These are phyloP conservation scores for Spirogloea muscicola DNA, from an alignment of 139 green algal species.

Conservation along the genomic window DNA sequence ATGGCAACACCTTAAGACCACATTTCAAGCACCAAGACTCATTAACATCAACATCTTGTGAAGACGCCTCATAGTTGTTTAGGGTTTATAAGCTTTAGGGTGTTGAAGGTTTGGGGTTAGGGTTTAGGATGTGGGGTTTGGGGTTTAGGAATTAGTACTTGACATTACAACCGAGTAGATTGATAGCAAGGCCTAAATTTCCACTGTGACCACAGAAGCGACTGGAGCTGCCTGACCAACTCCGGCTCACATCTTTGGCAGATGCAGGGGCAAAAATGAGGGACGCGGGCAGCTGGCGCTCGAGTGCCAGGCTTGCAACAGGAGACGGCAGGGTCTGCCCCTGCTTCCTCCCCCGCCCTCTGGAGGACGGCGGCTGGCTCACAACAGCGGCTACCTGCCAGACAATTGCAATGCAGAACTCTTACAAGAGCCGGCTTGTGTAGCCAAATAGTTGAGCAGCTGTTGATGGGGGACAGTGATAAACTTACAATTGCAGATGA, in stretches of 20 bases:
- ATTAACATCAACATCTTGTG: too few species aligned
- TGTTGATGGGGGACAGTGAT: too few species aligned
- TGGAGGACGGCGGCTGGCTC: slow-evolving; percentile 28
- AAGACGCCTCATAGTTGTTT: too few species aligned
- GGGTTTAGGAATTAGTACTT: neutral
- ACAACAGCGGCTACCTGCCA: slow-evolving; percentile 38
- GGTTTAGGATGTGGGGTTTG: neutral
- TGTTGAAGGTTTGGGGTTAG: neutral
- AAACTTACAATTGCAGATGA: too few species aligned
- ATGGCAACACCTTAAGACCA: too few species aligned
- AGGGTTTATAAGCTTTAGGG: too few species aligned
- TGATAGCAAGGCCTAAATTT: neutral
- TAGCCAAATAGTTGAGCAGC: too few species aligned
- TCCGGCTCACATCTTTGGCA: too few species aligned
- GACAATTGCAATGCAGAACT: too few species aligned
- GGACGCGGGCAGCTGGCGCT: slow-evolving; percentile 10
- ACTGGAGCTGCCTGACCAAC: too few species aligned
- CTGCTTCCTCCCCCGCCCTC: slow-evolving; percentile 13
- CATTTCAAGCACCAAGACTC: too few species aligned
- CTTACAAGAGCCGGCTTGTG: too few species aligned
- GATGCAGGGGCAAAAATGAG: slow-evolving; percentile 7
- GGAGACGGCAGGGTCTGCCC: slow-evolving; percentile 11
- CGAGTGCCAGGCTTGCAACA: slow-evolving; percentile 12
- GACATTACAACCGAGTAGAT: neutral
- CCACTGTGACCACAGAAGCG: neutral